These are phyloP conservation scores for Plasmodium gaboni DNA, from an alignment of 169 alveolate genomes.

Conservation along the genomic window DNA sequence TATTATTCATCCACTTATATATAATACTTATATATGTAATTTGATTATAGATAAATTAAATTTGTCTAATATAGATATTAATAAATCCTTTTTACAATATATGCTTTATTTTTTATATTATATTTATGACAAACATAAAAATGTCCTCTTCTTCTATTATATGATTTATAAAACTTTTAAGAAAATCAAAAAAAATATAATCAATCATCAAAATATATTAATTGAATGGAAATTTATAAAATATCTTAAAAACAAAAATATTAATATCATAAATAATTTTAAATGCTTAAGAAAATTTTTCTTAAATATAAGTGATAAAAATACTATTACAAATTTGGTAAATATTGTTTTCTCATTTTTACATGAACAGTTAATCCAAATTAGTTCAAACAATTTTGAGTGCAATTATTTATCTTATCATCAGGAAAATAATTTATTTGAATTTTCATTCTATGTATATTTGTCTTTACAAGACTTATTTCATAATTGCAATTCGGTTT, in stretches of 20 bases:
- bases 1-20: conserved; percentile 46
- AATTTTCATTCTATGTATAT: conserved; percentile 51
- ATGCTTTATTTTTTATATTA: conserved; percentile 16
- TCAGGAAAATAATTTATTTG: conserved; percentile 24
- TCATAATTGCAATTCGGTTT: background rate
- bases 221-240: conserved; percentile 21
- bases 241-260: conserved; percentile 5
- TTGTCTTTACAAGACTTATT: conserved; percentile 39
- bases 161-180: conserved; percentile 44
- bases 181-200: conserved; percentile 31
- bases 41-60: conserved; percentile 2
- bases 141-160: conserved; percentile 50
- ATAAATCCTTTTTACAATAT: conserved; percentile 25
- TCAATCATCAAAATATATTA: conserved; percentile 4
- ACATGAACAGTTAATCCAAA: conserved; percentile 6
- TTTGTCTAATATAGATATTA: conserved; percentile 16
- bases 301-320: conserved; percentile 43
- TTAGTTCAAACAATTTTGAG: conserved; percentile 15
- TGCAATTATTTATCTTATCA: conserved; percentile 23
- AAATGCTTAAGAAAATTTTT: conserved; percentile 37
- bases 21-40: conserved; percentile 26
- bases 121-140: conserved; percentile 19
- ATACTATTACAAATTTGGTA: conserved; percentile 11
- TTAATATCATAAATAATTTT: conserved; percentile 9
- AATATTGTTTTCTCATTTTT: conserved; percentile 17